These are phyloP conservation scores for Elsinoe fawcettii DNA, from an alignment of 2,329 filamentous ascomycete species.

Conservation along the genomic window DNA sequence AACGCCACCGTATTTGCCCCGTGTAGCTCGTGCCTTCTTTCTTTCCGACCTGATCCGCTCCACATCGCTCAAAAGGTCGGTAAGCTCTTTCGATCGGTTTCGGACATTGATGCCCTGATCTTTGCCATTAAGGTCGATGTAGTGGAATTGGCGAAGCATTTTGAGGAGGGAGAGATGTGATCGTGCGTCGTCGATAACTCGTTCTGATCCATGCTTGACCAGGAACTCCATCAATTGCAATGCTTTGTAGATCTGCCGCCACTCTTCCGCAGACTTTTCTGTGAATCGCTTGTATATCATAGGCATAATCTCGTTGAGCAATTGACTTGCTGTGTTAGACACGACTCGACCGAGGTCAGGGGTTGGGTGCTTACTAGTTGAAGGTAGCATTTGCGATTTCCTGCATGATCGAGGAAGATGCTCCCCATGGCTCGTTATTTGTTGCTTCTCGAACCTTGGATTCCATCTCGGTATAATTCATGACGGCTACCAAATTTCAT, in stretches of 20 bases:
- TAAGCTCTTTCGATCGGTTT: slow-evolving; percentile 90
- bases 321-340: slow-evolving; percentile 57
- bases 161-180: slow-evolving; percentile 92
- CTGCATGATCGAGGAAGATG: slow-evolving; percentile 78
- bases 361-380: slow-evolving; percentile 71
- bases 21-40: slow-evolving; percentile 84
- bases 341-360: not conserved
- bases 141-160: slow-evolving; percentile 98
- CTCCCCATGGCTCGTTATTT: slow-evolving; percentile 97
- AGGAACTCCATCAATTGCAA: slow-evolving; percentile 94
- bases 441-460: slow-evolving; percentile 84
- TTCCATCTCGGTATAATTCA: slow-evolving; percentile 98
- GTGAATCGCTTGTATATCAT: slow-evolving; percentile 99
- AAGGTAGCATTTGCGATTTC: slow-evolving; percentile 97
- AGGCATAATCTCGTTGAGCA: slow-evolving; percentile 98
- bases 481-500: slow-evolving; percentile 58
- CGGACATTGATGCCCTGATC: slow-evolving; percentile 97
- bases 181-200: slow-evolving; percentile 93
- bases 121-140: slow-evolving; percentile 90
- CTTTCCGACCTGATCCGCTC: slow-evolving; percentile 66
- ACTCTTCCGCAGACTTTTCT: slow-evolving; percentile 95
- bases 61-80: slow-evolving; percentile 86
- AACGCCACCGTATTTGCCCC: slow-evolving; percentile 92
- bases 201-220: slow-evolving; percentile 95
- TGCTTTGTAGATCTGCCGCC: slow-evolving; percentile 97